Evolutionary conservation across 2,329 filamentous ascomycete genomes (phyloP), one percentile per base, ranked within the genome.

Genomic region (Sclerotinia trifoliorum): DNA sequence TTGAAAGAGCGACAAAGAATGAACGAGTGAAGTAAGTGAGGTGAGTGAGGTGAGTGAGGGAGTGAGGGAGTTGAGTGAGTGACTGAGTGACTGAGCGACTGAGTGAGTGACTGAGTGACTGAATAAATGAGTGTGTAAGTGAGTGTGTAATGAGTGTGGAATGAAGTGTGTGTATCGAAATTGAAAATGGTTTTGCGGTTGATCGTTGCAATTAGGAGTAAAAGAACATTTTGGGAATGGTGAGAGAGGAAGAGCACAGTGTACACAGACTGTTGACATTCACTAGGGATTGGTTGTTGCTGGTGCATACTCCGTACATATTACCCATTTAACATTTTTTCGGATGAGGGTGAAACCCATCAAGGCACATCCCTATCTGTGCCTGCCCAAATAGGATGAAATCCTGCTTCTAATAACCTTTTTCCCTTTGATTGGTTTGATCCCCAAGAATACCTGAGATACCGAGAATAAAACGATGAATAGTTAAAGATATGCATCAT

Each of bases 1-100:
- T n/a, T 61, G 57, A 29, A n/a, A 55, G 63, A 65, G 63, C 48
- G 63, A 65, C 63, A 24, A 57, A 57, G 11, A 5, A 13, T 44
- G 55, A 56, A 5, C 8, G n/a, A 13, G 49, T 46, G 51, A 24
- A 13, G 49, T 46, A 39, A 24, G 32, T 21, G 29, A 13, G 21
- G 49, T 56, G 51, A 24, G 32, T 26, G 29, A 5, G 21, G 19
- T 39, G 13, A 4, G 13, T 42, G 55, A 55, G 24, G 7, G n/a
- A 13, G 49, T 56, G 51, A 19, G n/a, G 21, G 29, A 5, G 13
- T 26, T 19, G 51, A 17, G 17, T 54, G 26, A 32, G 19, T 32
- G 35, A 39, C 1, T 39, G 35, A 39, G 10, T 39, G 35, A 39
- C 1, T 39, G 2, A 39, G 10, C 2, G 35, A 39, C 35, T 55